phyloP scores from a whole-genome alignment of 164 flowering plant species.

The Vitis amurensis region DNA sequence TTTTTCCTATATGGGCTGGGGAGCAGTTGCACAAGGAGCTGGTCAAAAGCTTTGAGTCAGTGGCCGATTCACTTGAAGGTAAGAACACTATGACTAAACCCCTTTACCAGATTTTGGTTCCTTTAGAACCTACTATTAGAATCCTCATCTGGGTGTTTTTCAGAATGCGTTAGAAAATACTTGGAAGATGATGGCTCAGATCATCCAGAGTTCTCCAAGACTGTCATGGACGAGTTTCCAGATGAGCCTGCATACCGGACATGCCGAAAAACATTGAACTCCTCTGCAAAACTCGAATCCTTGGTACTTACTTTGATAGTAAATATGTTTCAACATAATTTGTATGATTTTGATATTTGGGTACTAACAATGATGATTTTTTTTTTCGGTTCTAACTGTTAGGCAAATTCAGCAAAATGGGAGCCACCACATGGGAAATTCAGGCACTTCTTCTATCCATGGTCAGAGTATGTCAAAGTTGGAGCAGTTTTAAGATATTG shows the following conservation, averaged over 20 bases:
- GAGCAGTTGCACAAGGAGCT: slow-evolving; percentile 74
- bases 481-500: slow-evolving; percentile 76
- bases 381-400: neutral
- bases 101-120: too few species aligned
- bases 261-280: slow-evolving; percentile 59
- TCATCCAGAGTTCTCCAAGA: slow-evolving; percentile 56
- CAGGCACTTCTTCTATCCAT: slow-evolving; percentile 68
- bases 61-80: slow-evolving; percentile 89
- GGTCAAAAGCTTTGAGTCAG: slow-evolving; percentile 51
- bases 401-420: slow-evolving; percentile 88
- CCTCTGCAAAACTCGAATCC: slow-evolving; percentile 62
- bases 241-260: slow-evolving; percentile 76
- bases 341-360: too few species aligned
- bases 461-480: slow-evolving; percentile 81
- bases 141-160: neutral
- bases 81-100: neutral
- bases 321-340: neutral
- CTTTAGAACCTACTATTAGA: neutral
- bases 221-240: slow-evolving; percentile 66
- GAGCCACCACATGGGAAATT: slow-evolving; percentile 90
- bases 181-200: slow-evolving; percentile 61
- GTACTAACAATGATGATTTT: neutral
- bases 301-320: slow-evolving; percentile 37
- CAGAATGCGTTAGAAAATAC: slow-evolving; percentile 82
- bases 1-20: slow-evolving; percentile 86